A percentile compares a stretch with the other conserved stretches of the same genome.
phyloP scores from a whole-genome alignment of 2,329 filamentous ascomycete genomes.

The Amphichorda felina region DNA sequence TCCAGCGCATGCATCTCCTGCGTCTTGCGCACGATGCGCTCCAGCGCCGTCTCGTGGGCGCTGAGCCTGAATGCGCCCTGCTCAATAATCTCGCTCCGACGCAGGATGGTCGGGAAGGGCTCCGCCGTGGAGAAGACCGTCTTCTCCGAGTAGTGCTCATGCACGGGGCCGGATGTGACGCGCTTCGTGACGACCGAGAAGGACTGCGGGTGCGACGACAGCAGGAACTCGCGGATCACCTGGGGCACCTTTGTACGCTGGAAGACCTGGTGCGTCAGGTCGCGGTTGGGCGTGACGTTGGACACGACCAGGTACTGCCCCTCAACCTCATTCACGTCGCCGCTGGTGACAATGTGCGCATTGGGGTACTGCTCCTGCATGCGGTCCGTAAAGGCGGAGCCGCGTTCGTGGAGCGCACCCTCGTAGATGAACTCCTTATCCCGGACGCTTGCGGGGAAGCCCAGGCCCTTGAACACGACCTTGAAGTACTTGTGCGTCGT shows the following conservation, averaged over 20 bases:
- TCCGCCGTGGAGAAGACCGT: constrained; percentile 73
- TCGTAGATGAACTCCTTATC: constrained; percentile 94
- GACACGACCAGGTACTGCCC: constrained; percentile 83
- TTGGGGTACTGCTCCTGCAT: constrained; percentile 85
- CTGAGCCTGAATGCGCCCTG: constrained; percentile 54
- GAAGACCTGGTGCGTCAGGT: constrained; percentile 72
- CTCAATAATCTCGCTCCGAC: constrained; percentile 72
- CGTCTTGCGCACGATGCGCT: constrained; percentile 83
- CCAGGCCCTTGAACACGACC: constrained; percentile 78
- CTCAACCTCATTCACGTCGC: constrained; percentile 67
- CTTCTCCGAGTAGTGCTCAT: constrained; percentile 74
- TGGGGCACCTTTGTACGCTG: constrained; percentile 78
- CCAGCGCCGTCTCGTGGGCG: constrained; percentile 77
- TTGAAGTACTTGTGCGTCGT: constrained; percentile 80
- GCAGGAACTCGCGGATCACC: constrained; percentile 73
- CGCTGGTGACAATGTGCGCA: constrained; percentile 65
- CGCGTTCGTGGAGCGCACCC: constrained; percentile 63
- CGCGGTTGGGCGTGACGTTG: constrained; percentile 69
- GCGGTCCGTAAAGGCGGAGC: constrained; percentile 74
- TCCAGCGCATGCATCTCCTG: constrained; percentile 70
- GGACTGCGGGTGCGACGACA: constrained; percentile 63
- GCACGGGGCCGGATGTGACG: constrained; percentile 54
- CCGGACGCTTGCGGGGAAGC: constrained; percentile 68
- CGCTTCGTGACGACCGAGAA: constrained; percentile 71
- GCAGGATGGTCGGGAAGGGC: constrained; percentile 80